Evolutionary conservation across 305 asterid genomes (phyloP).

Genomic region (Fraxinus floribunda): DNA sequence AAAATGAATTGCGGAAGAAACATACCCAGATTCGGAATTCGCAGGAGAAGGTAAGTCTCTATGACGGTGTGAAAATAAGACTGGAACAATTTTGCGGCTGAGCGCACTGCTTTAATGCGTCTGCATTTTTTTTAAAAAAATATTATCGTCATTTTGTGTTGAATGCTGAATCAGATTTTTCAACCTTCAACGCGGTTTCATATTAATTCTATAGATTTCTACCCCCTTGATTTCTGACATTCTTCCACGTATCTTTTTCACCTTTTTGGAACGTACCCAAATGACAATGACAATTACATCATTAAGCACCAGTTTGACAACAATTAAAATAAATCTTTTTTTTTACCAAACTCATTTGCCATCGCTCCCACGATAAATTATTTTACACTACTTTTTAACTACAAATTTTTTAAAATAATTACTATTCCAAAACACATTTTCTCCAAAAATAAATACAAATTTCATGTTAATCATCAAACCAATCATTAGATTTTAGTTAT

Average conservation of each 20-base stretch:
- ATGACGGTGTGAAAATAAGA: not conserved
- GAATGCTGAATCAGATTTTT: not conserved
- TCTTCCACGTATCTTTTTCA: not conserved
- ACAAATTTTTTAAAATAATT: too few relatives aligned
- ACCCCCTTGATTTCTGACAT: not conserved
- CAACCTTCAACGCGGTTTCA: slow-evolving; percentile 7
- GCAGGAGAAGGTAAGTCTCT: not conserved
- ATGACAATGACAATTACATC: not conserved
- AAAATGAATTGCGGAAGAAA: not conserved
- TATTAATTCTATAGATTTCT: not conserved
- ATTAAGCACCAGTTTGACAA: not conserved
- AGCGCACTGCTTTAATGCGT: not conserved
- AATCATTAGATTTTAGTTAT: not conserved
- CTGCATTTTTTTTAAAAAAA: not conserved
- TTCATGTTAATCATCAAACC: not conserved
- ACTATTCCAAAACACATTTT: too few relatives aligned
- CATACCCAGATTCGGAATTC: not conserved
- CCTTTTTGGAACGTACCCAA: not conserved
- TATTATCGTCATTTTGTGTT: not conserved
- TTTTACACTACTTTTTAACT: too few relatives aligned
- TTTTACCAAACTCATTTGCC: too few relatives aligned
- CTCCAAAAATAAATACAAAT: not conserved
- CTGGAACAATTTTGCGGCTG: not conserved
- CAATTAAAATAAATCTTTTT: not conserved
- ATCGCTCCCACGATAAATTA: too few relatives aligned